These are phyloP conservation scores for Mycena sp. DNA, from an alignment of 1,284 basidiomycete genomes.

Conservation along the genomic window DNA sequence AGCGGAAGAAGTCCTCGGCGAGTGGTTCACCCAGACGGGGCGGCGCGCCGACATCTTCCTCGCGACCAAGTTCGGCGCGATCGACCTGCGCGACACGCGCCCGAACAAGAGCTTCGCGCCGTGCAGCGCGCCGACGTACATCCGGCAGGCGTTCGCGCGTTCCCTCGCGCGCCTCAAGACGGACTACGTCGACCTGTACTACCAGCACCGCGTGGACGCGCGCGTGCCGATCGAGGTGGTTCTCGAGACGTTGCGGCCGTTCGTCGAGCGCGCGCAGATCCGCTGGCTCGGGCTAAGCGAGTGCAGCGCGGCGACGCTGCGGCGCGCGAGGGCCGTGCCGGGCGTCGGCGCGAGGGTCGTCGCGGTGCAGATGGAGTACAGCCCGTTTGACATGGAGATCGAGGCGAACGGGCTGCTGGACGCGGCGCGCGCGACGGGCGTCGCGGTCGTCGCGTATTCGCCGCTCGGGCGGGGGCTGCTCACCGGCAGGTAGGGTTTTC, in stretches of 20 bases:
- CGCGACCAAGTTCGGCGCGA: constrained; percentile 46
- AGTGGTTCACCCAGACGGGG: constrained; percentile 41
- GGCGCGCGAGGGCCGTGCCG: constrained; percentile 47
- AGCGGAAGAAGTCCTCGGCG: constrained; percentile 37
- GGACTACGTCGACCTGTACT: constrained; percentile 49
- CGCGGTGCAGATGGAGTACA: constrained; percentile 55
- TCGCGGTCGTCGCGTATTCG: constrained; percentile 40
- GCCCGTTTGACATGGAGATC: constrained; percentile 49
- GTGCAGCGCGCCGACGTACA: constrained; percentile 39
- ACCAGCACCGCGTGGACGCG: constrained; percentile 49
- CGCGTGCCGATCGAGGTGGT: constrained; percentile 54
- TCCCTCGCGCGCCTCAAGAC: constrained; percentile 40
- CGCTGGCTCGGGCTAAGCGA: constrained; percentile 55
- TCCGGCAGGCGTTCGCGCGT: constrained; percentile 35
- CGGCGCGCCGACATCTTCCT: constrained; percentile 42
- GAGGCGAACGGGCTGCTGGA: constrained; percentile 37
- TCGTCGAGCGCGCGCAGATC: constrained; percentile 49
- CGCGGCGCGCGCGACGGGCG: constrained; percentile 29
- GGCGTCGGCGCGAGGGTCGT: constrained; percentile 47
- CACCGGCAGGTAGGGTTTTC: constrained; percentile 49
- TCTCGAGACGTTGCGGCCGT: constrained; percentile 48
- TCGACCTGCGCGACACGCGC: constrained; percentile 26
- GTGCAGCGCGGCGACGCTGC: constrained; percentile 52
- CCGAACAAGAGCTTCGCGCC: constrained; percentile 15
- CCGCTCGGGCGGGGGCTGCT: constrained; percentile 62